phyloP scores from a whole-genome alignment of 441 rosid species.

The Gossypium laxum region DNA sequence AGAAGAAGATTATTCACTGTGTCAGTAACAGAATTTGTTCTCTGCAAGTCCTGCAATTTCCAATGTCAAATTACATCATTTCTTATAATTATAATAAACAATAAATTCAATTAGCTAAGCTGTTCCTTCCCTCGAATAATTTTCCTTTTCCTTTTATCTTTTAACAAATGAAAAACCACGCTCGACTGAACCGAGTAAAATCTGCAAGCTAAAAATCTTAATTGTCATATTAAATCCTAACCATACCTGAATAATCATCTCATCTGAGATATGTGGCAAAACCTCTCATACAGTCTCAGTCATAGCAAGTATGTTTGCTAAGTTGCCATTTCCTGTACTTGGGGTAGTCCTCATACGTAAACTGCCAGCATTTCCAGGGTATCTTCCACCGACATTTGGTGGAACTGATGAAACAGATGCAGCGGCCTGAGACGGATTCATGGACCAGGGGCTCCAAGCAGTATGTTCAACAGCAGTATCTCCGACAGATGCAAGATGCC shows the following conservation, averaged over 20 bases:
- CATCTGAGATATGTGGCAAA: slow-evolving; percentile 85
- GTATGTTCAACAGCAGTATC: slow-evolving; percentile 85
- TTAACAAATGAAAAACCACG: background rate
- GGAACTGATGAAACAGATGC: slow-evolving; percentile 47
- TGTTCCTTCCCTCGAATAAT: background rate
- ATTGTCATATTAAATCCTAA: slow-evolving; percentile 2
- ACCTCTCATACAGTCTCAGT: slow-evolving; percentile 89
- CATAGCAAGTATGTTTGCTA: slow-evolving; percentile 76
- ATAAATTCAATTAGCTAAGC: background rate
- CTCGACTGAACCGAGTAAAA: slow-evolving; percentile 8
- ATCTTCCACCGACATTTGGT: slow-evolving; percentile 37
- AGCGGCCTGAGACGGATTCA: slow-evolving; percentile 56
- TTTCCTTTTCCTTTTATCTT: background rate
- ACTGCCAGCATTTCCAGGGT: slow-evolving; percentile 37
- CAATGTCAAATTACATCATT: background rate
- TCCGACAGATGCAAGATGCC: slow-evolving; percentile 92
- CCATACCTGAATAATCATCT: slow-evolving; percentile 73
- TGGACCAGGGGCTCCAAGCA: slow-evolving; percentile 84
- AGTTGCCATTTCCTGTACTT: slow-evolving; percentile 37
- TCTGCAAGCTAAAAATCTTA: background rate
- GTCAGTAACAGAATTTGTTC: slow-evolving; percentile 73
- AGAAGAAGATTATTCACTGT: slow-evolving; percentile 98
- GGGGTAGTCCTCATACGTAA: slow-evolving; percentile 54
- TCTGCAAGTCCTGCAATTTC: slow-evolving; percentile 65
- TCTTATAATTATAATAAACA: background rate